Evolutionary conservation across 495 filamentous ascomycete species (phyloP).

Genomic region (Monascus purpureus): DNA sequence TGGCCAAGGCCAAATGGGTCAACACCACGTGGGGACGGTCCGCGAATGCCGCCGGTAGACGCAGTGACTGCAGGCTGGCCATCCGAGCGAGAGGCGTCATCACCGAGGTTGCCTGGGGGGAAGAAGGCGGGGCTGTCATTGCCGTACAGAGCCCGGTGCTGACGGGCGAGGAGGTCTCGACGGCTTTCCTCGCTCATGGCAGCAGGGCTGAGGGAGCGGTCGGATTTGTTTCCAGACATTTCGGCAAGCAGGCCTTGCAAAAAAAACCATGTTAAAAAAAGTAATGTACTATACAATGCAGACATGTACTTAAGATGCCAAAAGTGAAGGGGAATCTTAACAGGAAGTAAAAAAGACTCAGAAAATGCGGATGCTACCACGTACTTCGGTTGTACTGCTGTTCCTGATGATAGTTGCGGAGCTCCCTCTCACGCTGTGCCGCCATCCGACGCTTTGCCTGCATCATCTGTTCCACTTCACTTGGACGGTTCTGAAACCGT

Average conservation of each 20-base stretch:
- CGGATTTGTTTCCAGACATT: constrained; percentile 68
- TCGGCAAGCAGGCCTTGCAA: constrained; percentile 65
- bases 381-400: constrained; percentile 99
- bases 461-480: constrained; percentile 96
- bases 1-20: constrained; percentile 45
- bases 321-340: constrained; percentile 23
- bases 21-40: constrained; percentile 47
- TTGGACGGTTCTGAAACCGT: constrained; percentile 80
- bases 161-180: constrained; percentile 88
- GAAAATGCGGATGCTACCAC: constrained; percentile 36
- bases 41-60: constrained; percentile 35
- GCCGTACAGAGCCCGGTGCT: constrained; percentile 85
- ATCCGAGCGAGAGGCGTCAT: constrained; percentile 48
- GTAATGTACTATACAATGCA: constrained; percentile 38
- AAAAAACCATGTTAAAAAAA: constrained; percentile 28
- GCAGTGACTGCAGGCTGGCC: constrained; percentile 43
- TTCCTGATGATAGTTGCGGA: constrained; percentile 99
- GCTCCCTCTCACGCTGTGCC: constrained; percentile 94
- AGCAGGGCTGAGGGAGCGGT: constrained; percentile 83
- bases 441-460: constrained; percentile 98
- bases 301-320: constrained; percentile 26
- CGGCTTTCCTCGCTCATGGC: constrained; percentile 90
- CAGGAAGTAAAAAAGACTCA: constrained; percentile 13
- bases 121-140: constrained; percentile 50
- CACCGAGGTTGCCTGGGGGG: constrained; percentile 43